phyloP scores from a whole-genome alignment of 2,329 filamentous ascomycete genomes.

The Aspergillus tanneri region DNA sequence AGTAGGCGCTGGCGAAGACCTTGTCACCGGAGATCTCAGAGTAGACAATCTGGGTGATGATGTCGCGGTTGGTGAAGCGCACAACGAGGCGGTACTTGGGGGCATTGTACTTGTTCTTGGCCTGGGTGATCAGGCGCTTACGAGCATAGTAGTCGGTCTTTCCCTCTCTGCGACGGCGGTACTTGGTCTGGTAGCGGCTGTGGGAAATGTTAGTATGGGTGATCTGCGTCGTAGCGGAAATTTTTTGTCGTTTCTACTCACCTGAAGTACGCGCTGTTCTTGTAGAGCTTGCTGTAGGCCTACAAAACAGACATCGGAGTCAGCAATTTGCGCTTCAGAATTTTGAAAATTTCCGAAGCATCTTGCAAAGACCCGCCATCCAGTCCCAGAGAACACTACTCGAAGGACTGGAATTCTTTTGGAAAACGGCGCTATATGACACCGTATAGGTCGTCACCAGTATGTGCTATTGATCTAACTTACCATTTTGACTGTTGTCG shows the following conservation, averaged over 20 bases:
- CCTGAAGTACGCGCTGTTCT: slow-evolving; percentile 99
- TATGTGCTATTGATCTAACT: slow-evolving; percentile 33
- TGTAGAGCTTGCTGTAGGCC: slow-evolving; percentile 91
- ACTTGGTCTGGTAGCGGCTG: slow-evolving; percentile 99
- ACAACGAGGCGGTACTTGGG: slow-evolving; percentile 99
- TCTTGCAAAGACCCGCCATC: slow-evolving; percentile 81
- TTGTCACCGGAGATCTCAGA: slow-evolving; percentile 98
- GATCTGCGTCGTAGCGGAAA: no score
- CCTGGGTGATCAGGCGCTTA: slow-evolving; percentile 99
- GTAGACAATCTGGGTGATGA: slow-evolving; percentile 94
- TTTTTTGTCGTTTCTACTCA: slow-evolving; percentile 50
- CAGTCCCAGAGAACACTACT: slow-evolving; percentile 10
- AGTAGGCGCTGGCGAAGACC: slow-evolving; percentile 88
- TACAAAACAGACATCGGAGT: slow-evolving; percentile 69
- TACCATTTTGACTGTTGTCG: slow-evolving; percentile 48
- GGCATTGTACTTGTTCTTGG: slow-evolving; percentile 99
- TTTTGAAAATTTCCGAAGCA: slow-evolving; percentile 87
- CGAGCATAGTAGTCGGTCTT: slow-evolving; percentile 99
- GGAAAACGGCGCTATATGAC: slow-evolving; percentile 14
- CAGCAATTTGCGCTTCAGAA: slow-evolving; percentile 99
- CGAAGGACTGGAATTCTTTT: not conserved
- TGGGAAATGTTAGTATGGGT: slow-evolving; percentile 18
- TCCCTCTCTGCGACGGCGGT: slow-evolving; percentile 90
- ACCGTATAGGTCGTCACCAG: slow-evolving; percentile 24
- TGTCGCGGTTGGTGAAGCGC: slow-evolving; percentile 99